Conservation (phyloP, 345 rosid genomes). For the Lumnitzera racemosa region DNA sequence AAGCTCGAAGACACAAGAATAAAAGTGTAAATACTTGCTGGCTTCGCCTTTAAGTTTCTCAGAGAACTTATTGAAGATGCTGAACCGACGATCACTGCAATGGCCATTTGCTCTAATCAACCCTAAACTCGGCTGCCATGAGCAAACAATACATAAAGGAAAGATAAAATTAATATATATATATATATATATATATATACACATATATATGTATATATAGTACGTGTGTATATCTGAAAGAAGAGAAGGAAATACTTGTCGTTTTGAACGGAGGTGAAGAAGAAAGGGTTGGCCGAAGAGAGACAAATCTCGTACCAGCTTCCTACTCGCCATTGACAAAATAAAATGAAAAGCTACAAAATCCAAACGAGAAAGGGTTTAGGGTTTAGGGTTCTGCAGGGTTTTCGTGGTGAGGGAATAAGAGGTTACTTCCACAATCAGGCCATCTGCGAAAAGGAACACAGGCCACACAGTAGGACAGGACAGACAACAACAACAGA, state of each 20-base stretch:
- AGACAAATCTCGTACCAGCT: constrained; percentile 63
- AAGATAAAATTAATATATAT: neutral
- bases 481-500: no score
- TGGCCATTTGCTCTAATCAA: constrained; percentile 27
- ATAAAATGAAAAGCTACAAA: no score
- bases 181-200: neutral
- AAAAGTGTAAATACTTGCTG: constrained; percentile 29
- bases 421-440: no score
- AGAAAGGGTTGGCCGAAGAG: constrained; percentile 42
- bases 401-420: no score
- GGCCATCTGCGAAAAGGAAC: no score
- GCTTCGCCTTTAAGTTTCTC: constrained; percentile 73
- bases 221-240: no score
- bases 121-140: constrained; percentile 22
- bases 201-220: neutral
- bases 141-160: constrained; percentile 1
- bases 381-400: no score
- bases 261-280: constrained; percentile 20
- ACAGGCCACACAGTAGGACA: no score
- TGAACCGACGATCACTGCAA: constrained; percentile 40
- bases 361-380: neutral
- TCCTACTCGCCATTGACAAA: constrained; percentile 60
- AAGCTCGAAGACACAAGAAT: neutral
- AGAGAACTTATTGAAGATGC: constrained; percentile 76
- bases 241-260: constrained; percentile 31